Evolutionary conservation across 73 alveolate genomes (phyloP).

Genomic region (Paramecium caudatum): DNA sequence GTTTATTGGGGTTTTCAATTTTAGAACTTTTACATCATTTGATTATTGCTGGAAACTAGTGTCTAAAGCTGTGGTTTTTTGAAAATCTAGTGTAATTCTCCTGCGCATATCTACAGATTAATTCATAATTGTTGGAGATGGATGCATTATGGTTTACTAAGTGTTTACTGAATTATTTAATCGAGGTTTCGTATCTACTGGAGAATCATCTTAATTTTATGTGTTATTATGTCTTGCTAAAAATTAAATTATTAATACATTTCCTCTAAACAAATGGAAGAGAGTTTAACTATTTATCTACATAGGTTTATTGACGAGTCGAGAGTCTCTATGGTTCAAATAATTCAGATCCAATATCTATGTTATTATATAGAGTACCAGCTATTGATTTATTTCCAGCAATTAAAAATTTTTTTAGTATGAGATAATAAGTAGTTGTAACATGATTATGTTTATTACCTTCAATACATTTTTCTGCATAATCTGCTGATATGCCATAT

Average conservation of each 20-base stretch:
- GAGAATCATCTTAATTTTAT: constrained; percentile 1
- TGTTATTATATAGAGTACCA: neutral
- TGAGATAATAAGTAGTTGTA: constrained; percentile 93
- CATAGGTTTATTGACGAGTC: neutral
- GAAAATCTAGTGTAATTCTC: neutral
- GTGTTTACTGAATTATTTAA: constrained; percentile 33
- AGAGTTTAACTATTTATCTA: neutral
- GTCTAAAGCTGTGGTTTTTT: constrained; percentile 22
- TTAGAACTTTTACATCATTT: constrained; percentile 25
- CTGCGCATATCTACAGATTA: neutral
- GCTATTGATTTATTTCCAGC: constrained; percentile 89
- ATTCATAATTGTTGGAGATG: constrained; percentile 14
- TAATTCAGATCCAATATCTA: constrained; percentile 56
- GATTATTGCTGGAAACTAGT: neutral
- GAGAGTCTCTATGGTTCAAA: neutral
- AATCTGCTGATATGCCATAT: constrained; percentile 84
- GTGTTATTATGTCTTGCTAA: constrained; percentile 3
- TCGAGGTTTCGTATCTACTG: neutral
- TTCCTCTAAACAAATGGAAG: neutral
- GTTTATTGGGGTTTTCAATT: constrained; percentile 31
- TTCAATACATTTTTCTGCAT: constrained; percentile 88
- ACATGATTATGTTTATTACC: constrained; percentile 94
- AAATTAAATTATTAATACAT: neutral
- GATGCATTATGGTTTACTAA: neutral
- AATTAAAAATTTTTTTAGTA: constrained; percentile 85